These are phyloP conservation scores for Rhododendron henanense DNA, from an alignment of 148 eudicot genomes.

Conservation along the genomic window DNA sequence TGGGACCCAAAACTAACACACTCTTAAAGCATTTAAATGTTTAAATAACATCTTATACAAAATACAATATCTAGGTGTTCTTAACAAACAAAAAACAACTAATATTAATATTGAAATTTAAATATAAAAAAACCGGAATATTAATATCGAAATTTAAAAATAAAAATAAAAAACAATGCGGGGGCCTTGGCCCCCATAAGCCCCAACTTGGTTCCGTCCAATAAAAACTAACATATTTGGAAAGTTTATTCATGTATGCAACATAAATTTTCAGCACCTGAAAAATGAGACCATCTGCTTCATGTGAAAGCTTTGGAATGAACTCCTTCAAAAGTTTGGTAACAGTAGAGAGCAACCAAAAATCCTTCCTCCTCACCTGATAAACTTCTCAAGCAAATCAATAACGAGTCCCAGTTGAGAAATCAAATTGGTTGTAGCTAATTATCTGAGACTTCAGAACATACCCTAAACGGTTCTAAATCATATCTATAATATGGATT, in stretches of 20 bases:
- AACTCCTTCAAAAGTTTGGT: constrained; percentile 78
- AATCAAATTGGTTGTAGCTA: neutral
- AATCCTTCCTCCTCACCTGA: constrained; percentile 96
- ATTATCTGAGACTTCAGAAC: constrained; percentile 11
- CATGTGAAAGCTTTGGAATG: constrained; percentile 88
- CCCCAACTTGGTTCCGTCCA: too few relatives aligned
- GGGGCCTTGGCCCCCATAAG: too few relatives aligned
- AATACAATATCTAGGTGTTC: too few relatives aligned
- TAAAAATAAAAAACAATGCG: too few relatives aligned
- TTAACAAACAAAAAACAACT: too few relatives aligned
- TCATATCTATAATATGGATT: constrained; percentile 83
- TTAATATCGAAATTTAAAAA: too few relatives aligned
- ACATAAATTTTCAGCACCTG: constrained; percentile 47
- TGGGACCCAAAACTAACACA: too few relatives aligned
- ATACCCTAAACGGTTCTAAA: constrained; percentile 90
- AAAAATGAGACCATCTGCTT: constrained; percentile 94
- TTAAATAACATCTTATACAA: too few relatives aligned
- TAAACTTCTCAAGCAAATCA: constrained; percentile 10
- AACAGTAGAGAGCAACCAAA: constrained; percentile 91
- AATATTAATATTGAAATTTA: too few relatives aligned
- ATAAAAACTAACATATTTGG: too few relatives aligned
- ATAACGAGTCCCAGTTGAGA: neutral
- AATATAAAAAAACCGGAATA: too few relatives aligned
- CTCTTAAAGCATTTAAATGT: too few relatives aligned
- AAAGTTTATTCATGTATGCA: neutral